phyloP scores from a whole-genome alignment of 2,329 filamentous ascomycete species.

The Coleophoma cylindrospora region DNA sequence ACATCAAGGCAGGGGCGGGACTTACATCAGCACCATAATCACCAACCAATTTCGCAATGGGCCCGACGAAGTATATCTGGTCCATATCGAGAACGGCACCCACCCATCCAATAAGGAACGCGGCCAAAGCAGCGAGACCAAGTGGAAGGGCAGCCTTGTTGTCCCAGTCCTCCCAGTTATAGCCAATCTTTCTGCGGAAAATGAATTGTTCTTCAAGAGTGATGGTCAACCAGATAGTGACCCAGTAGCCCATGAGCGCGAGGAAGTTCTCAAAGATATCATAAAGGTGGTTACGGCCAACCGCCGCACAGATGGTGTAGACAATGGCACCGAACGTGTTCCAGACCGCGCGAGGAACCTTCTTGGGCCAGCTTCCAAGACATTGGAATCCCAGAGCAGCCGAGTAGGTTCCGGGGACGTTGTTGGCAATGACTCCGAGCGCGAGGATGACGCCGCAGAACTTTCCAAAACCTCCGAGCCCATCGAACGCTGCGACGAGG shows the following conservation, averaged over 20 bases:
- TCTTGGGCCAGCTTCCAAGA: conserved; percentile 49
- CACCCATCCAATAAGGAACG: conserved; percentile 60
- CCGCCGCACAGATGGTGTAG: conserved; percentile 21
- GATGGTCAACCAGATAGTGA: conserved; percentile 58
- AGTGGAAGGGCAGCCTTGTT: conserved; percentile 51
- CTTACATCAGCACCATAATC: not conserved
- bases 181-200: conserved; percentile 46
- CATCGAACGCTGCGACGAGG: conserved; percentile 53
- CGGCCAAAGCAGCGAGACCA: conserved; percentile 52
- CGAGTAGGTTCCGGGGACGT: conserved; percentile 58
- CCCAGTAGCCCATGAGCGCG: conserved; percentile 66
- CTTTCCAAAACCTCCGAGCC: conserved; percentile 55
- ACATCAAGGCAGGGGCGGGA: not conserved
- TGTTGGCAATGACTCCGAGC: conserved; percentile 58
- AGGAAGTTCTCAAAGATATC: conserved; percentile 65
- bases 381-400: conserved; percentile 59
- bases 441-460: conserved; percentile 61
- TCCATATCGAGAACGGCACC: conserved; percentile 62
- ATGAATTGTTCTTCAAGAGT: conserved; percentile 54
- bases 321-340: conserved; percentile 6
- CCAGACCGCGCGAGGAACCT: conserved; percentile 53
- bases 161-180: conserved; percentile 56
- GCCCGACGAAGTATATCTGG: conserved; percentile 64
- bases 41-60: conserved; percentile 39
- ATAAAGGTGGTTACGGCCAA: conserved; percentile 52